Evolutionary conservation across 495 filamentous ascomycete genomes (phyloP).

Genomic region (Daldinia concentrica): DNA sequence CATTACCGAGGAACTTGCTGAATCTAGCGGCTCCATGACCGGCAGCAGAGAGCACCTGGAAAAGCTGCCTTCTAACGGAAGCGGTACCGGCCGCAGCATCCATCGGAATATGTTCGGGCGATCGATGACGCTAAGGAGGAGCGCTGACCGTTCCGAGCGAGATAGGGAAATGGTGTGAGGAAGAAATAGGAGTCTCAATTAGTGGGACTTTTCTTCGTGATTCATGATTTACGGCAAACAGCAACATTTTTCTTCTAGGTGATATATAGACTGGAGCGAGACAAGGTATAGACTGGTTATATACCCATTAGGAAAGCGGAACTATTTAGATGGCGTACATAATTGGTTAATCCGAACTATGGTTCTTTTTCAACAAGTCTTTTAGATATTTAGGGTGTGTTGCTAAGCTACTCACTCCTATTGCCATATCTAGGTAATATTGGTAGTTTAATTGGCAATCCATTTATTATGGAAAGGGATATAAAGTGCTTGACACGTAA

Average conservation of each 20-base stretch:
- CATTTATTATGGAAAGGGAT: background rate
- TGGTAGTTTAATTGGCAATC: background rate
- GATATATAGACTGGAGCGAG: background rate
- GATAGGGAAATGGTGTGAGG: conserved; percentile 35
- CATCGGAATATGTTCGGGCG: conserved; percentile 28
- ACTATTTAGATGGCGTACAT: background rate
- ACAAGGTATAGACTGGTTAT: background rate
- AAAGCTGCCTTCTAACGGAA: conserved; percentile 25
- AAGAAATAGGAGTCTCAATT: background rate
- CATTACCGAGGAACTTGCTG: conserved; percentile 39
- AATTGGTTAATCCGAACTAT: background rate
- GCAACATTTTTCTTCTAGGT: background rate
- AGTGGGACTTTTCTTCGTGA: background rate
- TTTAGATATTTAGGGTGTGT: no score
- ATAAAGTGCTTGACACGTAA: background rate
- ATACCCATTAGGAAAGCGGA: background rate
- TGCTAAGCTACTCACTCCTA: no score
- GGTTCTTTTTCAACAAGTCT: background rate
- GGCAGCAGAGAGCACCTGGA: conserved; percentile 32
- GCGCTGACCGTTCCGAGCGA: conserved; percentile 26
- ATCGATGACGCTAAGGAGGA: conserved; percentile 24
- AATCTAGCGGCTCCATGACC: conserved; percentile 14
- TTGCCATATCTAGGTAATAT: background rate
- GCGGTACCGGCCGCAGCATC: conserved; percentile 22
- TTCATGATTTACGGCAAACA: background rate